phyloP scores from a whole-genome alignment of 1,139 yeast species.

The Pneumocystis sp. region DNA sequence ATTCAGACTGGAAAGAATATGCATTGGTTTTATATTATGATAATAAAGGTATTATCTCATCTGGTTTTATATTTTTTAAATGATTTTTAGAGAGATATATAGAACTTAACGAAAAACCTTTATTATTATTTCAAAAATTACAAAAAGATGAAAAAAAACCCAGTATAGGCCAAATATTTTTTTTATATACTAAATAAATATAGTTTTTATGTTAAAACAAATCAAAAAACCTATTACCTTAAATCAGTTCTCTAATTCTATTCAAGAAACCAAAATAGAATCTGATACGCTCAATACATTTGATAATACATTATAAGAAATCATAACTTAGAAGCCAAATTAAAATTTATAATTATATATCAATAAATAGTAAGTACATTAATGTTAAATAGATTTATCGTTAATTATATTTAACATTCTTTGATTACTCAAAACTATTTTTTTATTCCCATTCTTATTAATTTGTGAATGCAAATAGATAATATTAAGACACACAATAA shows the following conservation, averaged over 20 bases:
- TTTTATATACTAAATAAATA: background rate
- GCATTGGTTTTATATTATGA: conserved; percentile 84
- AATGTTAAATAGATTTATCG: background rate
- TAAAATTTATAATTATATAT: background rate
- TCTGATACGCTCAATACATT: background rate
- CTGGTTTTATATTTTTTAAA: background rate
- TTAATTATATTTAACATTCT: background rate
- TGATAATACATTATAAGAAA: background rate
- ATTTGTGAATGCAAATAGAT: background rate
- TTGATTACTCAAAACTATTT: background rate
- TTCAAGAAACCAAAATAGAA: background rate
- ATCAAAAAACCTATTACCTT: background rate
- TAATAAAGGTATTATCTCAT: conserved; percentile 27
- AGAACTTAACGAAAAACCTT: conserved; percentile 78
- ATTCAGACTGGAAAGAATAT: conserved; percentile 77
- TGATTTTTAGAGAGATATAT: conserved; percentile 54
- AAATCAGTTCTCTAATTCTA: background rate
- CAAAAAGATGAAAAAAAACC: conserved; percentile 83
- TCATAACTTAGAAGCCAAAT: background rate
- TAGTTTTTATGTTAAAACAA: background rate
- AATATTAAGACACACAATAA: background rate
- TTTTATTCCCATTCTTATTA: background rate
- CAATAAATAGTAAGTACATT: background rate
- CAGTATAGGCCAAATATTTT: background rate
- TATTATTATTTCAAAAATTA: conserved; percentile 69